Evolutionary conservation across 208 protist genomes (phyloP), one percentile per base, ranked within the genome.

Genomic region (Novymonas esmeraldas): DNA sequence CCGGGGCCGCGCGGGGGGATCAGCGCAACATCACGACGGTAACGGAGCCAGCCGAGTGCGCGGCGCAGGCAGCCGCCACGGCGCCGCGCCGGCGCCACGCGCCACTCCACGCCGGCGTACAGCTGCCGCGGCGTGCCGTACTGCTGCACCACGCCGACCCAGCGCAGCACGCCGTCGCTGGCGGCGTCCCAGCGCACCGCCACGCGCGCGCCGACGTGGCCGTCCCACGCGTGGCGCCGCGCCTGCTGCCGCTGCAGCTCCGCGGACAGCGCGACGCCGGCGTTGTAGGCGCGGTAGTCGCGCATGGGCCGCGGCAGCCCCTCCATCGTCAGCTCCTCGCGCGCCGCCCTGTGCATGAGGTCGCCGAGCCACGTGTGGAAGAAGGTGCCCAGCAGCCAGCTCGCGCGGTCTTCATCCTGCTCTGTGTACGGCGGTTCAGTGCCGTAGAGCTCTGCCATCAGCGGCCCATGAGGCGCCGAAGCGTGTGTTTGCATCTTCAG

Each of bases 71-170:
- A 55, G 13, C 42, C 48, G 39, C 50, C 20, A 68, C 44, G 6
- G 33, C 48, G 38, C 76, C 65, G 61, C 72, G 64, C 20, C 42
- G 72, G 64, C 24, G 70, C 52, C 44, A 67, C 41, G 28, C 46
- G 41, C 84, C 84, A 90, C 71, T 84, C 80, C 39, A 90, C 73
- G 13, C 81, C 84, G 4, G 81, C 84, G 64, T 73, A 85, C 46
- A 84, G 65, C 64, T 77, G 56, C 33, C 57, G 28, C 18, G 62
- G 69, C 14, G 48, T 66, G 26, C 69, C 69, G 60, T 70, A 71
- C 67, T 81, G 71, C 73, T 84, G 81, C 52, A 69, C 70, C n/a
- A 57, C 44, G 7, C 84, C 84, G 16, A 90, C 68, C 76, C 77
- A 90, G 24, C 76, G 74, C 64, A 90, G 75, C 59, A 73, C 69